Conservation (phyloP, 495 filamentous ascomycete species). For the Pseudevernia furfuracea region DNA sequence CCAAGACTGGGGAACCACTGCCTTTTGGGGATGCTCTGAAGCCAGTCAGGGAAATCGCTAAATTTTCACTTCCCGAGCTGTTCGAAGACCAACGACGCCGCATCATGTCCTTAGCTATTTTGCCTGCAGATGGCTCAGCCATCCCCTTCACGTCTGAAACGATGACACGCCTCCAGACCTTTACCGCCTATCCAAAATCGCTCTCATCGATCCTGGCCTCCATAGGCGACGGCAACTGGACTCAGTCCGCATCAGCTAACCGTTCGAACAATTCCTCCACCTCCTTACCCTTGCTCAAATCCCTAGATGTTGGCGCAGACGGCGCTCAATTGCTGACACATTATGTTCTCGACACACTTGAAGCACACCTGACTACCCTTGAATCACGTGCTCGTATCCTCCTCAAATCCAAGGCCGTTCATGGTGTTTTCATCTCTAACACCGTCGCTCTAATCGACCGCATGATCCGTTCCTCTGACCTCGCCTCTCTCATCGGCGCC, state of each 20-base stretch:
- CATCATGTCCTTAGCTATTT: conserved; percentile 49
- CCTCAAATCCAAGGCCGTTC: conserved; percentile 66
- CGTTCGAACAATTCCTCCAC: conserved; percentile 47
- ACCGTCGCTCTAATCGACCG: conserved; percentile 78
- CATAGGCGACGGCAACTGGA: conserved; percentile 90
- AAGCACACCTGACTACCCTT: conserved; percentile 67
- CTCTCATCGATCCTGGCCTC: conserved; percentile 85
- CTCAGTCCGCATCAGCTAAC: conserved; percentile 37
- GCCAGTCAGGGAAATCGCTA: conserved; percentile 85
- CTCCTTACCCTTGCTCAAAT: conserved; percentile 61
- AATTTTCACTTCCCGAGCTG: conserved; percentile 72
- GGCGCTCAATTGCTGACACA: conserved; percentile 80
- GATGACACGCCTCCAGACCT: conserved; percentile 77
- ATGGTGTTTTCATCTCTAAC: conserved; percentile 90
- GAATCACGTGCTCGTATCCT: conserved; percentile 66
- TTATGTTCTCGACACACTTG: conserved; percentile 79
- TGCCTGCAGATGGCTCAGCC: conserved; percentile 72
- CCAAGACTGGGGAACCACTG: conserved; percentile 71
- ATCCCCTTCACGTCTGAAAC: conserved; percentile 72
- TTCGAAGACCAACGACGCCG: conserved; percentile 78
- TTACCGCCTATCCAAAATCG: conserved; percentile 81
- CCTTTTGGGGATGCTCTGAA: conserved; percentile 76
- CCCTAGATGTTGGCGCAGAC: conserved; percentile 85
- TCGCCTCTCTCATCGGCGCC: conserved; percentile 61
- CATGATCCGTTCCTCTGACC: conserved; percentile 73